phyloP scores from a whole-genome alignment of 495 filamentous ascomycete species.

The Neurospora sp. region DNA sequence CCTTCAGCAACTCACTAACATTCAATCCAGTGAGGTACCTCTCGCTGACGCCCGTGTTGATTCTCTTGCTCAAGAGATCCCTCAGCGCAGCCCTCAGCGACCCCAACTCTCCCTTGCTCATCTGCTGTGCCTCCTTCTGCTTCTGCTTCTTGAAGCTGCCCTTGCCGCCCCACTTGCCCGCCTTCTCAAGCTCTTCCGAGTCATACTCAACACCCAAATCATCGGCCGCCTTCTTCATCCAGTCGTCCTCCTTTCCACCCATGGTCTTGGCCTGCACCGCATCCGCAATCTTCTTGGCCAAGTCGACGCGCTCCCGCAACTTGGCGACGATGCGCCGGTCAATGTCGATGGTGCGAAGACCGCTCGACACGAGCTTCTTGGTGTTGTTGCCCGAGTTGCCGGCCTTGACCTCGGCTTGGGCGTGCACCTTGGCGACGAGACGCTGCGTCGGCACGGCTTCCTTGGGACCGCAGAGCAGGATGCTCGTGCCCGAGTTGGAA shows the following conservation, averaged over 20 bases:
- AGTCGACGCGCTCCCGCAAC: slow-evolving; percentile 59
- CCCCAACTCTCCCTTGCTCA: slow-evolving; percentile 63
- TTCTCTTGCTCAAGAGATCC: slow-evolving; percentile 55
- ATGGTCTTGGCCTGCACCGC: slow-evolving; percentile 76
- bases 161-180: slow-evolving; percentile 51
- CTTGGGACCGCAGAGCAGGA: slow-evolving; percentile 84
- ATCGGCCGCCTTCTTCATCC: slow-evolving; percentile 75
- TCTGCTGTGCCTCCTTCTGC: slow-evolving; percentile 56
- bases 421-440: slow-evolving; percentile 80
- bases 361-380: slow-evolving; percentile 13
- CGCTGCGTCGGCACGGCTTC: slow-evolving; percentile 77
- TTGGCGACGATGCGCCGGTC: slow-evolving; percentile 69
- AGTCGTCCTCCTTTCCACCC: slow-evolving; percentile 70
- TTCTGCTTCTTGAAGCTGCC: slow-evolving; percentile 60
- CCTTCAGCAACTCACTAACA: slow-evolving; percentile 63
- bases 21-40: slow-evolving; percentile 78
- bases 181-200: slow-evolving; percentile 66
- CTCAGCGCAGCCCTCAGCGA: slow-evolving; percentile 52
- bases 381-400: slow-evolving; percentile 51
- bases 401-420: slow-evolving; percentile 24
- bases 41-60: slow-evolving; percentile 90
- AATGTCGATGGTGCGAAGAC: slow-evolving; percentile 58
- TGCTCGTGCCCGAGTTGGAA: slow-evolving; percentile 60
- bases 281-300: slow-evolving; percentile 82
- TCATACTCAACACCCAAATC: slow-evolving; percentile 93